Base-by-base conservation (phyloP, 148 eudicot genomes). In the Chenopodium berlandieri region DNA sequence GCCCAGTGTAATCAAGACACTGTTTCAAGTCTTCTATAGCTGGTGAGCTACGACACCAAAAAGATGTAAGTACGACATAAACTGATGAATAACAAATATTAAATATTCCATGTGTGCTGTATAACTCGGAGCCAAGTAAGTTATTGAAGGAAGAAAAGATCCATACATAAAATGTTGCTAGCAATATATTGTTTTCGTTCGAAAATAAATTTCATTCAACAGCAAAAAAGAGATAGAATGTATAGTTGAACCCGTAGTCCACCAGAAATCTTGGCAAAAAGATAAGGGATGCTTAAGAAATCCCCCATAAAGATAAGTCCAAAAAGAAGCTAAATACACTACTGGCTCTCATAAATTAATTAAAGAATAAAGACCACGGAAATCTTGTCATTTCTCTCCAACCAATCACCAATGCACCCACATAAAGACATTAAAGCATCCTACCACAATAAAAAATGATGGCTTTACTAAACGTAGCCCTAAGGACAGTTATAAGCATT, bases 1-100 rank as follows among this genome's bases (percentile, higher is more conserved):
- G 99, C 75, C n/a, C 99, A 25, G 99, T 96, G 82, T 96, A 92
- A 81, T 94, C 99, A 83, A 96, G 98, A 79, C 99, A 96, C 80
- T 89, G 93, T 86, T 94, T 94, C 88, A 96, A 85, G 88, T 96
- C 99, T 81, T 96, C 97, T 65, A 94, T 96, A 69, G 97, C 98
- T 81, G 95, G 98, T 79, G 97, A 91, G 80, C 99, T 96, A 94
- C 86, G 90, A 87, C 47, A 86, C 19, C 40, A 70, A 34, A 81
- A 77, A 23, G 50, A 30, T 37, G 60, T 30, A 74, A 73, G 63
- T 68, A 52, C 23, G 76, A 66, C n/a, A 12, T 65, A 76, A 60
- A 27, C 54, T 60, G 37, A 63, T 34, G 22, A 20, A 48, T 23
- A 2, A 74, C 63, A 48, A 23, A 46, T 44, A 2, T 72, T 72